A percentile compares a stretch with the other conserved stretches of the same genome.
Evolutionary conservation across 805 yeast species (phyloP).

Genomic region (Teunomyces kruisii): DNA sequence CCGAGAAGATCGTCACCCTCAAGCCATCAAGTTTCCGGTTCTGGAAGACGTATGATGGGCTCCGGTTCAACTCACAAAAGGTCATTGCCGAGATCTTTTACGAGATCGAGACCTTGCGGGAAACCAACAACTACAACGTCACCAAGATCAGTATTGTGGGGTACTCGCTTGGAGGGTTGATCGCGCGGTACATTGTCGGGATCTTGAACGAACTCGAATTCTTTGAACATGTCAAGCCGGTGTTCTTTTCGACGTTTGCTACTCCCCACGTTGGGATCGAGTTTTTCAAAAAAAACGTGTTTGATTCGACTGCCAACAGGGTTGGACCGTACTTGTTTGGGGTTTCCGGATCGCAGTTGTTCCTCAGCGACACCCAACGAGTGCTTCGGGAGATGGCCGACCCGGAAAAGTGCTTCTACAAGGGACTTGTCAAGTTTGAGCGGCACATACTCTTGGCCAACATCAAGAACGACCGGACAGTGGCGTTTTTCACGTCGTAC

Average conservation of each 20-base stretch:
- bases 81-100: conserved; percentile 38
- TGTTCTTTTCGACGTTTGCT: conserved; percentile 42
- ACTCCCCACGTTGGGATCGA: conserved; percentile 46
- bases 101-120: conserved; percentile 39
- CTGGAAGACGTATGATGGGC: conserved; percentile 47
- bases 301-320: conserved; percentile 32
- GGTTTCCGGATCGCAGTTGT: conserved; percentile 35
- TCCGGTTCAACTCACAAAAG: conserved; percentile 33
- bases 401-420: conserved; percentile 47
- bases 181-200: conserved; percentile 41
- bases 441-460: conserved; percentile 67
- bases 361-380: conserved; percentile 38
- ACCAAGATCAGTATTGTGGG: conserved; percentile 40
- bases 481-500: conserved; percentile 81
- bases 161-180: conserved; percentile 44
- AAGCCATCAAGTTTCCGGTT: conserved; percentile 41
- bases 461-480: conserved; percentile 79
- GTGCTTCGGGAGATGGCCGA: conserved; percentile 55
- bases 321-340: conserved; percentile 39
- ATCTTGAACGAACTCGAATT: conserved; percentile 31
- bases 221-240: conserved; percentile 35
- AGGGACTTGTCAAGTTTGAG: conserved; percentile 59
- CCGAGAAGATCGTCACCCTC: conserved; percentile 32
- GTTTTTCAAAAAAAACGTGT: conserved; percentile 31
- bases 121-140: conserved; percentile 26